Percentiles rank a stretch among this genome's conserved stretches.
These are phyloP conservation scores for Biscogniauxia sp. DNA, from an alignment of 2,329 filamentous ascomycete genomes.

Conservation along the genomic window DNA sequence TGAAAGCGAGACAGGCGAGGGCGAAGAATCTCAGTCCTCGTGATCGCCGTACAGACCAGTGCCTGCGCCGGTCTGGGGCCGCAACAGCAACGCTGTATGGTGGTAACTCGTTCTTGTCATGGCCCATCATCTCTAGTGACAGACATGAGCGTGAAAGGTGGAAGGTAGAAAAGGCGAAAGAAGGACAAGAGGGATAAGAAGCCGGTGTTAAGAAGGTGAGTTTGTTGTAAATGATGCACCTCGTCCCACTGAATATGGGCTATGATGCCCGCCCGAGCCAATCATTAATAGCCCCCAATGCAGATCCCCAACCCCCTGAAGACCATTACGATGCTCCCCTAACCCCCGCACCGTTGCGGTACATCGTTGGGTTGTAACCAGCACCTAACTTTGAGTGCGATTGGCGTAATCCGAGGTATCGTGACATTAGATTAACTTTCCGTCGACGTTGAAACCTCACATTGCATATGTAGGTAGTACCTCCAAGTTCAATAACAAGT, in stretches of 20 bases:
- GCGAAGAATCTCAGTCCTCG: slow-evolving; percentile 43
- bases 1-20: slow-evolving; percentile 49
- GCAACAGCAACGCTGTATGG: slow-evolving; percentile 40
- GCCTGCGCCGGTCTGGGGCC: slow-evolving; percentile 28
- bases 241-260: background rate
- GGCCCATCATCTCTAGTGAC: slow-evolving; percentile 21
- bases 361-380: background rate
- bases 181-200: background rate
- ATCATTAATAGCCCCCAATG: slow-evolving; percentile 10
- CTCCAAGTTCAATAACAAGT: too few relatives aligned
- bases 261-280: background rate
- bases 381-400: background rate
- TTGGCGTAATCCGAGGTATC: background rate
- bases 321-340: too few relatives aligned
- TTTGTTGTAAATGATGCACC: background rate
- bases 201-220: background rate
- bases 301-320: background rate
- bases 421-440: background rate
- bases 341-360: background rate
- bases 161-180: slow-evolving; percentile 1
- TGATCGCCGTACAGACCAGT: slow-evolving; percentile 40
- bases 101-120: slow-evolving; percentile 44
- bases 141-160: slow-evolving; percentile 1
- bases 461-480: too few relatives aligned
- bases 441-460: background rate